phyloP scores from a whole-genome alignment of 139 green algal genomes.

The Picochlorum sp. region DNA sequence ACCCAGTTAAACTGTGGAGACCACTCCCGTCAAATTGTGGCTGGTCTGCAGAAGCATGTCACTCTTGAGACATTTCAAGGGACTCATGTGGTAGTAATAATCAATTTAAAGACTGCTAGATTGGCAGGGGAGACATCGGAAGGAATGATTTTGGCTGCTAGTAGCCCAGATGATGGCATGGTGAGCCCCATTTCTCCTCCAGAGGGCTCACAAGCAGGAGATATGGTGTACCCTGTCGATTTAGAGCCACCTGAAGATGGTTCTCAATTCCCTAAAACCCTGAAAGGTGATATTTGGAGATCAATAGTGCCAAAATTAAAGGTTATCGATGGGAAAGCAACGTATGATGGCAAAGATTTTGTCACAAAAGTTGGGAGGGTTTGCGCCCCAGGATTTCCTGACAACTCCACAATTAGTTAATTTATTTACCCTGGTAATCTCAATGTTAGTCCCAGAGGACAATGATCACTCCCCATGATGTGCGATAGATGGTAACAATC shows the following conservation, averaged over 20 bases:
- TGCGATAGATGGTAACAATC: conserved; percentile 51
- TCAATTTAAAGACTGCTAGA: conserved; percentile 56
- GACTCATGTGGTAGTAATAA: conserved; percentile 23
- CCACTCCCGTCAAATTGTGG: conserved; percentile 25
- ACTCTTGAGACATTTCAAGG: conserved; percentile 15
- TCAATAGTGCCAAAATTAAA: conserved; percentile 20
- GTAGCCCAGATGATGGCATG: not conserved
- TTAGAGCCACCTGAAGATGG: not conserved
- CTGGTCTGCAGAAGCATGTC: conserved; percentile 35
- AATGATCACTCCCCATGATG: conserved; percentile 31
- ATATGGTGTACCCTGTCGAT: conserved; percentile 7
- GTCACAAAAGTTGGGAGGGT: conserved; percentile 3
- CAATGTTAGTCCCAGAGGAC: conserved; percentile 7
- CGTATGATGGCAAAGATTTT: conserved; percentile 15
- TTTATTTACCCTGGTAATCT: not conserved
- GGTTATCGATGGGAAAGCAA: conserved; percentile 12
- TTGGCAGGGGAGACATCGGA: conserved; percentile 37
- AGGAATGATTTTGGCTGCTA: conserved; percentile 44
- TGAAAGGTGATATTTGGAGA: conserved; percentile 28
- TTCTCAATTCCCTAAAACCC: conserved; percentile 12
- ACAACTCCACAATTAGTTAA: conserved; percentile 1
- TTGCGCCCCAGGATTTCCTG: conserved; percentile 13
- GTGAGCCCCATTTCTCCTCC: conserved; percentile 17
- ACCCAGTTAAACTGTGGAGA: conserved; percentile 23
- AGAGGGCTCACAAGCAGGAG: conserved; percentile 10